A percentile compares a stretch with the other conserved stretches of the same genome.
Evolutionary conservation across 1,284 basidiomycete species (phyloP).

Genomic region (Ceratobasidium sp.): DNA sequence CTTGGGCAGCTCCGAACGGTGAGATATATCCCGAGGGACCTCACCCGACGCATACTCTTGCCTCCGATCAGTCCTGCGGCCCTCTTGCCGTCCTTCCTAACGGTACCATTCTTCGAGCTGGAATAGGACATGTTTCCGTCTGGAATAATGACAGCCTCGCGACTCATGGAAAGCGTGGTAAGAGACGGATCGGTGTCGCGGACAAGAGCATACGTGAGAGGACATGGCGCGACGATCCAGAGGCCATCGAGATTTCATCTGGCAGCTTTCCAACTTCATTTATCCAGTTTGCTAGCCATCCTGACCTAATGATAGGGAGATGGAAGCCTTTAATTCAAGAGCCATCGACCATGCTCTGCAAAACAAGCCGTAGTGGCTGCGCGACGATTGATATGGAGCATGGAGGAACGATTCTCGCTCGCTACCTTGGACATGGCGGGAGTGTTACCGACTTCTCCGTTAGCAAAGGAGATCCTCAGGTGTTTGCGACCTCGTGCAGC

Average conservation of each 20-base stretch:
- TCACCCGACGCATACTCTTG: slow-evolving; percentile 27
- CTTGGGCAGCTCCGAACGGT: slow-evolving; percentile 15
- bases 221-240: slow-evolving; percentile 34
- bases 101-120: slow-evolving; percentile 29
- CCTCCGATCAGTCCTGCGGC: not conserved
- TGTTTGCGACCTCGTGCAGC: slow-evolving; percentile 28
- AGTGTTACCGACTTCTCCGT: slow-evolving; percentile 3
- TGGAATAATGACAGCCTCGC: slow-evolving; percentile 18
- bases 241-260: slow-evolving; percentile 31
- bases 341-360: slow-evolving; percentile 17
- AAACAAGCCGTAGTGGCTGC: not conserved
- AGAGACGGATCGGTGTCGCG: not conserved
- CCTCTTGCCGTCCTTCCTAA: slow-evolving; percentile 15
- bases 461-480: slow-evolving; percentile 5
- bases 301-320: not conserved
- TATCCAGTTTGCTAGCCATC: slow-evolving; percentile 15
- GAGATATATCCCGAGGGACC: not conserved
- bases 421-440: slow-evolving; percentile 43
- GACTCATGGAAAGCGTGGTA: slow-evolving; percentile 35
- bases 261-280: slow-evolving; percentile 18
- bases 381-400: slow-evolving; percentile 29
- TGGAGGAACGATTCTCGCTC: not conserved
- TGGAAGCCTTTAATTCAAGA: slow-evolving; percentile 2
- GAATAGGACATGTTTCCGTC: slow-evolving; percentile 14
- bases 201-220: not conserved